phyloP scores from a whole-genome alignment of 2,329 filamentous ascomycete genomes.

The Colletotrichum echinochloae region DNA sequence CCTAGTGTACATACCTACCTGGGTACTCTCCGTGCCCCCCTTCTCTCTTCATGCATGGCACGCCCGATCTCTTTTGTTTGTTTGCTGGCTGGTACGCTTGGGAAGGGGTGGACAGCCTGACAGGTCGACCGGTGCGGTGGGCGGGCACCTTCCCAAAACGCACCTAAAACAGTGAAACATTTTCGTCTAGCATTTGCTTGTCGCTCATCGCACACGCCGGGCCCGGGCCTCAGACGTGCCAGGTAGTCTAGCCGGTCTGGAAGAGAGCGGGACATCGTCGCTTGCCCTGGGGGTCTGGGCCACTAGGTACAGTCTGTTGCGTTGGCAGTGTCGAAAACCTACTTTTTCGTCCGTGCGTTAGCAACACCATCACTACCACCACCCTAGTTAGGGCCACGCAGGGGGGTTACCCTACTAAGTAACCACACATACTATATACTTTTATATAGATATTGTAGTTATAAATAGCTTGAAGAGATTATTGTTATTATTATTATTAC shows the following conservation, averaged over 20 bases:
- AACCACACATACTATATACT: too few relatives aligned
- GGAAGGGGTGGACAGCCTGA: conserved; percentile 13
- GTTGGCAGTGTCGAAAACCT: too few relatives aligned
- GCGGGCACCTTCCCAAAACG: conserved; percentile 24
- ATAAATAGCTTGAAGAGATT: too few relatives aligned
- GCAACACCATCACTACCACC: too few relatives aligned
- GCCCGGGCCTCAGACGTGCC: conserved; percentile 30
- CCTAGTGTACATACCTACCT: not conserved
- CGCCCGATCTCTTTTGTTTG: not conserved
- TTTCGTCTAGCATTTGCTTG: conserved; percentile 18
- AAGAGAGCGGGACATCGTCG: conserved; percentile 9
- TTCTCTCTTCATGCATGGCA: not conserved
- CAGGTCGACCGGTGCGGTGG: conserved; percentile 17
- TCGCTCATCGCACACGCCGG: conserved; percentile 37
- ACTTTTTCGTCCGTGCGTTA: too few relatives aligned
- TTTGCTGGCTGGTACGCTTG: conserved; percentile 31
- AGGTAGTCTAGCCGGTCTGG: conserved; percentile 19
- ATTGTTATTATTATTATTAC: too few relatives aligned
- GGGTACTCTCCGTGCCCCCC: too few relatives aligned
- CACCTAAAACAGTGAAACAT: conserved; percentile 39
- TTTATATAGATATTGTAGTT: too few relatives aligned
- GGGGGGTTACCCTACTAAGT: too few relatives aligned
- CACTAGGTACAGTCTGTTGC: too few relatives aligned
- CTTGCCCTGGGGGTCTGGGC: conserved; percentile 4
- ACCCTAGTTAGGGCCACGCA: too few relatives aligned